Conservation (phyloP, 2,329 filamentous ascomycete genomes). For the Fusarium sp. region DNA sequence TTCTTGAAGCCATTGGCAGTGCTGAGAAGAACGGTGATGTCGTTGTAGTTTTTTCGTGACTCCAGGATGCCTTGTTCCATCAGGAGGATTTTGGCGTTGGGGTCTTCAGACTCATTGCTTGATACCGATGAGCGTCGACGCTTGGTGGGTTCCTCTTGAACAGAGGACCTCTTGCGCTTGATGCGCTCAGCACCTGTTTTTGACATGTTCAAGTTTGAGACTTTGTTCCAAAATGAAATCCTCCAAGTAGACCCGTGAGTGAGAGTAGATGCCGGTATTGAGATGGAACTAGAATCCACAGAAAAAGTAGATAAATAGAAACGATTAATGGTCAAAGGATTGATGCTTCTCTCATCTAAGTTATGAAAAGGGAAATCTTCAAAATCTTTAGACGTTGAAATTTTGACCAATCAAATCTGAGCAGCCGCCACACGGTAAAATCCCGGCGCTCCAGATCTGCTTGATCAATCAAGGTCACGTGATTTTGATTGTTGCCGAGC, state of each 20-base stretch:
- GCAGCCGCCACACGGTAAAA: slow-evolving; percentile 39
- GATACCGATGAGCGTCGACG: slow-evolving; percentile 62
- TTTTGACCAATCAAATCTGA: slow-evolving; percentile 48
- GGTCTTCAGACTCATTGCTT: slow-evolving; percentile 63
- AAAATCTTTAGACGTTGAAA: slow-evolving; percentile 51
- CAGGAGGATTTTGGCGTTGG: slow-evolving; percentile 74
- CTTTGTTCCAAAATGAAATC: background rate
- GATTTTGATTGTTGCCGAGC: slow-evolving; percentile 54
- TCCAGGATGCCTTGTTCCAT: slow-evolving; percentile 86
- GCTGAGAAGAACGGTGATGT: slow-evolving; percentile 79
- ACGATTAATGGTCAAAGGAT: slow-evolving; percentile 3
- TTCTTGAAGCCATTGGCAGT: slow-evolving; percentile 62
- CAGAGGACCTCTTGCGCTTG: slow-evolving; percentile 66
- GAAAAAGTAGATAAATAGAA: background rate
- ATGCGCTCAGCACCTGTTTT: slow-evolving; percentile 49
- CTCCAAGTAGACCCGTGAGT: too few relatives aligned
- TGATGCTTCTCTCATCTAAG: slow-evolving; percentile 29
- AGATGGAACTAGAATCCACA: background rate
- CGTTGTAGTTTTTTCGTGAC: slow-evolving; percentile 92
- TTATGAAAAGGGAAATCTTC: slow-evolving; percentile 42
- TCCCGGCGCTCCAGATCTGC: slow-evolving; percentile 46
- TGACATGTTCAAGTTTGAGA: slow-evolving; percentile 45
- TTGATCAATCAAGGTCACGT: slow-evolving; percentile 52
- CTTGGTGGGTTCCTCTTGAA: slow-evolving; percentile 62
- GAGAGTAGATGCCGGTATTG: background rate